phyloP scores from a whole-genome alignment of 148 eudicot genomes.

The Rhododendron mucronatum region DNA sequence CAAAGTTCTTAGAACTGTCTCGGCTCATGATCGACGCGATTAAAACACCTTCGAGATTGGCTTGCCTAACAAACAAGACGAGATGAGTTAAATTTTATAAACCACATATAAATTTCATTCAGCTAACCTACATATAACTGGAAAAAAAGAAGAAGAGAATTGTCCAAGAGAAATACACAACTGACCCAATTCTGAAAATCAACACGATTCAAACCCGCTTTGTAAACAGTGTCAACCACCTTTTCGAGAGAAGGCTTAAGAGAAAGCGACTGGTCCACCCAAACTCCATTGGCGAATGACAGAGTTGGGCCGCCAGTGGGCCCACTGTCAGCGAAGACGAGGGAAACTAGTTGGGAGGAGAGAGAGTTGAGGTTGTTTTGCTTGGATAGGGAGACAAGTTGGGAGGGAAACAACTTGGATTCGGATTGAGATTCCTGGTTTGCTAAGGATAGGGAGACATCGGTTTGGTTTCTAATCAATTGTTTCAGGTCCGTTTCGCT shows the following conservation, averaged over 20 bases:
- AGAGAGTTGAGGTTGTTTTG: slow-evolving; percentile 49
- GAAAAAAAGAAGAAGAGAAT: background rate
- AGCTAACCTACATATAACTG: background rate
- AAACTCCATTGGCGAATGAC: slow-evolving; percentile 64
- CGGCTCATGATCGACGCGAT: too few relatives aligned
- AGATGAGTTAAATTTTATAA: too few relatives aligned
- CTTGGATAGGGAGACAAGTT: too few relatives aligned
- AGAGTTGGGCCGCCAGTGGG: slow-evolving; percentile 54
- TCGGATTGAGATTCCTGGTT: slow-evolving; percentile 25
- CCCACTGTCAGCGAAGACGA: slow-evolving; percentile 49
- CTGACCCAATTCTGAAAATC: slow-evolving; percentile 68
- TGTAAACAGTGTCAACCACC: slow-evolving; percentile 44
- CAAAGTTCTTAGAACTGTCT: too few relatives aligned
- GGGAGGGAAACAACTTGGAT: slow-evolving; percentile 2
- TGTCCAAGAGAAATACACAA: background rate
- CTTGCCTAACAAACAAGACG: too few relatives aligned
- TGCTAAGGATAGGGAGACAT: slow-evolving; percentile 47
- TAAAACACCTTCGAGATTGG: too few relatives aligned
- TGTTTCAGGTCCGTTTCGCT: too few relatives aligned
- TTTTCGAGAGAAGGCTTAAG: slow-evolving; percentile 46
- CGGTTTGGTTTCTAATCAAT: slow-evolving; percentile 40
- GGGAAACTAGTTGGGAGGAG: slow-evolving; percentile 51
- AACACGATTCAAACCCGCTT: slow-evolving; percentile 52
- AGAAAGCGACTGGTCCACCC: slow-evolving; percentile 54
- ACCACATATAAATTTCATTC: background rate